Evolutionary conservation across 148 eudicot genomes (phyloP).

Genomic region (Vaccinium darrowii): DNA sequence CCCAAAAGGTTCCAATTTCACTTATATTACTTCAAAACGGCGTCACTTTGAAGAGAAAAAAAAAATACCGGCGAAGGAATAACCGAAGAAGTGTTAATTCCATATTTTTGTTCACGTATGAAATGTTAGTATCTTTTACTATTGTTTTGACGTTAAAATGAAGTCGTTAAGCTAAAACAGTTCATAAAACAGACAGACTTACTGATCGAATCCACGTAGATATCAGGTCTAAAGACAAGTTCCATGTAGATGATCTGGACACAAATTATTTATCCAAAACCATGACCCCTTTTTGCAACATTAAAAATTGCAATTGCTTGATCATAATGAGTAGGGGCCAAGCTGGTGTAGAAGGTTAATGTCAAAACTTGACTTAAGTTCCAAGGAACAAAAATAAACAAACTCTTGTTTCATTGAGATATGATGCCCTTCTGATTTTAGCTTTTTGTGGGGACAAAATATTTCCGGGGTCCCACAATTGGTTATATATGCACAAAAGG

Average conservation of each 20-base stretch:
- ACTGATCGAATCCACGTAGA: no score
- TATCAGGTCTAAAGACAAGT: background rate
- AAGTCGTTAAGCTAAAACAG: no score
- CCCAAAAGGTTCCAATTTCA: no score
- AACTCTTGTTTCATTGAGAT: background rate
- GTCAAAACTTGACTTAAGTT: conserved; percentile 9
- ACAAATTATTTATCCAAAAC: background rate
- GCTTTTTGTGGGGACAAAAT: background rate
- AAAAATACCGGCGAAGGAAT: no score
- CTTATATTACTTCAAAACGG: no score
- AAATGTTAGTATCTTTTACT: no score
- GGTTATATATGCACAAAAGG: background rate
- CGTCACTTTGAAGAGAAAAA: no score
- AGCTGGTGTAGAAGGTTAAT: background rate
- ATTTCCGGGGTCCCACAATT: background rate
- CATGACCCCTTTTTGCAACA: background rate
- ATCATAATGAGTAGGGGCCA: background rate
- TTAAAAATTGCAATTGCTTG: background rate
- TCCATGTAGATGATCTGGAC: background rate
- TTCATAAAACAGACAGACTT: no score
- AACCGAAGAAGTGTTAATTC: no score
- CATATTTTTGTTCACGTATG: no score
- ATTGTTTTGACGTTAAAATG: no score
- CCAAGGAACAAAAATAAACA: background rate
- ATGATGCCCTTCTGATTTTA: conserved; percentile 8